Evolutionary conservation across 495 filamentous ascomycete species (phyloP), one percentile per base, ranked within the genome.

Genomic region (Darksidea phi): DNA sequence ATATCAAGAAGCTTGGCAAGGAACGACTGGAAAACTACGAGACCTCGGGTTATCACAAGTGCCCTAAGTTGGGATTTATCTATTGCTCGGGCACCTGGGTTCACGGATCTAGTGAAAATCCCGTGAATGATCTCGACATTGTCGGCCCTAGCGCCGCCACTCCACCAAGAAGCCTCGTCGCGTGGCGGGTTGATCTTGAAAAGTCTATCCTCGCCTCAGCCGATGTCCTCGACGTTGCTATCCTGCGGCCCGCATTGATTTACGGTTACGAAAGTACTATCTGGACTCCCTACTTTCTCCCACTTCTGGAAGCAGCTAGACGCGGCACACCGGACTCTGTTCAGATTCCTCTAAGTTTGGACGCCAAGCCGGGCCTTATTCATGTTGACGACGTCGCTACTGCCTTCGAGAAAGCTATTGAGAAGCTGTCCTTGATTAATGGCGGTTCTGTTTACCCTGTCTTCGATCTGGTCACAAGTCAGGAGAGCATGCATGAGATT

Each of bases 401-500:
- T 10, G 28, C 28, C 0, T 68, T 75, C 13, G 67, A 69, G 52
- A 60, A 56, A 0, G 73, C 72, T 1, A 62, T 78, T 34, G 76
- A 79, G 37, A 70, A 72, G 21, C 52, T 79, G 23, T 54, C 66
- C 13, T 28, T 66, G 23, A 50, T 75, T 12, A 25, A 71, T 2
- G 66, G 69, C 15, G 66, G 69, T 11, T 71, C 73, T 17, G 52
- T 72, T 0, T 76, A 74, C 64, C 77, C 76, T 1, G 67, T 79
- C 6, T 79, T 79, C 69, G 74, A 78, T 66, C 68, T 79, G 6
- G 54, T 73, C 20, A 69, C 64, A 6, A 67, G 67, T 36, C 47
- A 59, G 50, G 73, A 74, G 58, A 72, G 70, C 25, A 70, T 75
- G 69, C 26, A 46, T 17, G 61, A 59, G 18, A 66, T 76, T 12